A percentile compares a stretch with the other conserved stretches of the same genome.
These are phyloP conservation scores for Biscogniauxia marginata DNA, from an alignment of 2,329 filamentous ascomycete genomes.

Conservation along the genomic window DNA sequence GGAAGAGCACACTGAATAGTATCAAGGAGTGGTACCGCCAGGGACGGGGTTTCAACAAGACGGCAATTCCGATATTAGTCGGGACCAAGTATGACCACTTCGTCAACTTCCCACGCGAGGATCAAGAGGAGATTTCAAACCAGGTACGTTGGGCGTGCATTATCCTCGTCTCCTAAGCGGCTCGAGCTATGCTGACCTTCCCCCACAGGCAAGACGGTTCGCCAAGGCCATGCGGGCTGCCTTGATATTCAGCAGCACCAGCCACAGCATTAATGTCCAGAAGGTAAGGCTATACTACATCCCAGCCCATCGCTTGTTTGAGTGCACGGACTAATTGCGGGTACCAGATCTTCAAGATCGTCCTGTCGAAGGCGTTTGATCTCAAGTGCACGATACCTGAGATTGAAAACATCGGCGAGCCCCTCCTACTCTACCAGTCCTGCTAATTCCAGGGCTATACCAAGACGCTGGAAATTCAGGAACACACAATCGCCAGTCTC, in stretches of 20 bases:
- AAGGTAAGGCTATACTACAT: constrained; percentile 59
- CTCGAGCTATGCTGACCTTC: constrained; percentile 17
- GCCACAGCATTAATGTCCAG: constrained; percentile 98
- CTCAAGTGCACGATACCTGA: constrained; percentile 98
- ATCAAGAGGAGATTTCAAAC: constrained; percentile 97
- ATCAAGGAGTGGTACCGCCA: constrained; percentile 99
- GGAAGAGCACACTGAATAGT: constrained; percentile 97
- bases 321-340: constrained; percentile 6
- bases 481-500: background rate
- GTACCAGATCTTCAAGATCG: constrained; percentile 95
- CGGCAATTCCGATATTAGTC: constrained; percentile 95
- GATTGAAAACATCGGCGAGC: constrained; percentile 97
- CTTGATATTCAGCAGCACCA: constrained; percentile 97
- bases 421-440: constrained; percentile 84
- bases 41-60: constrained; percentile 98
- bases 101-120: constrained; percentile 95
- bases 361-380: constrained; percentile 97
- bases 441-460: constrained; percentile 33
- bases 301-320: background rate
- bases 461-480: background rate
- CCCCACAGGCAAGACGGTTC: constrained; percentile 82
- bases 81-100: constrained; percentile 99
- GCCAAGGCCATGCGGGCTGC: constrained; percentile 98
- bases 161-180: background rate
- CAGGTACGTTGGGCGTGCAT: constrained; percentile 57